These are phyloP conservation scores for Leavenworthia alabamica DNA, from an alignment of 345 rosid genomes.

Conservation along the genomic window DNA sequence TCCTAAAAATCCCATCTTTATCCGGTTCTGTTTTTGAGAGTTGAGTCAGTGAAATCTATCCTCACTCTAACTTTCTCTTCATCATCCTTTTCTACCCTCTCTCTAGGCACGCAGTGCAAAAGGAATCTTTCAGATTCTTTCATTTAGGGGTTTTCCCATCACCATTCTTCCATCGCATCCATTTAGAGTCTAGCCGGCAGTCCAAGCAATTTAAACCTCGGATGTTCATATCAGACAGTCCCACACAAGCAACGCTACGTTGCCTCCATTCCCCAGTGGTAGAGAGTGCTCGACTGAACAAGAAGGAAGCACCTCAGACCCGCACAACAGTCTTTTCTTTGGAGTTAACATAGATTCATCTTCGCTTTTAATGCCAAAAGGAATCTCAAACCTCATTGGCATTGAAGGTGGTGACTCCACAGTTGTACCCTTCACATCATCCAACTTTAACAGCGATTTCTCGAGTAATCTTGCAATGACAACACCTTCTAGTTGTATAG, in stretches of 20 bases:
- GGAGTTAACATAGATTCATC: conserved; percentile 87
- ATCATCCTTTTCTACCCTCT: no score
- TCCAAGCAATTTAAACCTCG: no score
- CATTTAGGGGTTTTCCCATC: no score
- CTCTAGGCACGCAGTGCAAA: no score
- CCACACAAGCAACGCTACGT: conserved; percentile 45
- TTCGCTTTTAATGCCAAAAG: conserved; percentile 74
- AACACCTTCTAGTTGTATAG: conserved; percentile 65
- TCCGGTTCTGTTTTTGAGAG: no score
- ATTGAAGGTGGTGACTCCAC: conserved; percentile 56
- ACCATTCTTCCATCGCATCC: no score
- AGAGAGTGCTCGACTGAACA: conserved; percentile 74
- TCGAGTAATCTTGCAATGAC: conserved; percentile 65
- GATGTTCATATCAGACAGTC: no score
- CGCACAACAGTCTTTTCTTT: conserved; percentile 79
- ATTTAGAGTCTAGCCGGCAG: no score
- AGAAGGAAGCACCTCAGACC: conserved; percentile 63
- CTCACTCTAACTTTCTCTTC: no score
- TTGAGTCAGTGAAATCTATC: no score
- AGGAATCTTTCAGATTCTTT: no score
- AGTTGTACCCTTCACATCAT: conserved; percentile 47
- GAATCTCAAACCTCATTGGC: conserved; percentile 68
- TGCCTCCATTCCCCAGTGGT: conserved; percentile 97
- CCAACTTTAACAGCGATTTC: conserved; percentile 64
- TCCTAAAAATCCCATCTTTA: no score